These are phyloP conservation scores for apple (Malus domestica) DNA, from an alignment of 306 rosid genomes.

Conservation along the genomic window DNA sequence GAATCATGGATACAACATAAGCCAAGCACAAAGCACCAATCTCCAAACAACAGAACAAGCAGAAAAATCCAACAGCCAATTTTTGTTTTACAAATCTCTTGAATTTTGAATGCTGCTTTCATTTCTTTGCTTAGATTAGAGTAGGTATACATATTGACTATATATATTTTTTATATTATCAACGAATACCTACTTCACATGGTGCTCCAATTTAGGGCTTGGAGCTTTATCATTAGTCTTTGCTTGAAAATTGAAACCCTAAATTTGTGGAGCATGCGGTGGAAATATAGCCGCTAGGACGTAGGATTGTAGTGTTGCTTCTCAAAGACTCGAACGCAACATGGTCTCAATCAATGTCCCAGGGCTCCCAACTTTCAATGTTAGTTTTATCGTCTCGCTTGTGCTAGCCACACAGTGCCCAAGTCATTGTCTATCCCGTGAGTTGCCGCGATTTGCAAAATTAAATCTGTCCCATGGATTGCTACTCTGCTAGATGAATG, in stretches of 20 bases:
- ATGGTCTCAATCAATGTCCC: neutral
- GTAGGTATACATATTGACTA: neutral
- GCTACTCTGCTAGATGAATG: neutral
- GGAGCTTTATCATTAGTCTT: neutral
- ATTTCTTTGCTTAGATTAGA: neutral
- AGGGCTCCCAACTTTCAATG: no score
- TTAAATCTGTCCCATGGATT: no score
- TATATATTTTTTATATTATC: neutral
- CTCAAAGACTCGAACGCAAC: neutral
- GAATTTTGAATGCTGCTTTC: neutral
- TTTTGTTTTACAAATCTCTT: neutral
- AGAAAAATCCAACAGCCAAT: neutral
- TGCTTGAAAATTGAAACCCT: neutral
- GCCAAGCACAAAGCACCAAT: conserved; percentile 7
- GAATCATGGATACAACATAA: neutral
- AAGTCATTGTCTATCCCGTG: no score
- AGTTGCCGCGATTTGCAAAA: no score
- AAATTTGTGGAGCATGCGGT: neutral
- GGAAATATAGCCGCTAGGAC: neutral
- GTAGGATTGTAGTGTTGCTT: neutral
- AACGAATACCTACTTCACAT: neutral
- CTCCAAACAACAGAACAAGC: neutral
- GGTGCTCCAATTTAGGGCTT: neutral
- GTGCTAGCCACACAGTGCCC: no score
- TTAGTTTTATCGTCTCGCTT: no score